Percentiles rank a stretch among this genome's conserved stretches.
Conservation (phyloP, 2,329 filamentous ascomycete species). For the Phaeosphaeriaceae sp. region DNA sequence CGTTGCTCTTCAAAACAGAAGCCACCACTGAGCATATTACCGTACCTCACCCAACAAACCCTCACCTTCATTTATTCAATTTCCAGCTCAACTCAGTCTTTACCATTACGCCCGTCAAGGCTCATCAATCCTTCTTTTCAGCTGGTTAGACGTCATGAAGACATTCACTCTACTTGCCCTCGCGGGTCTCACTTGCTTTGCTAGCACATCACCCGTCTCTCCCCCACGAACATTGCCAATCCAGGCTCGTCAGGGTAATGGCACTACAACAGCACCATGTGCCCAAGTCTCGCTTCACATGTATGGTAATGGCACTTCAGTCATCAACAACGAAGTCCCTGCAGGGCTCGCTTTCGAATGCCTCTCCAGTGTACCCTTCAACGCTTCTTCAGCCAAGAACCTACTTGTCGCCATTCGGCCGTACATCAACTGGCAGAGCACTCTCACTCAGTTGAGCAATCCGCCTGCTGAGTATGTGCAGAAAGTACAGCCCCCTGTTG, state of each 20-base stretch:
- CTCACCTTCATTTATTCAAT: slow-evolving; percentile 10
- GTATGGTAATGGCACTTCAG: slow-evolving; percentile 24
- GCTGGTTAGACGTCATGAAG: slow-evolving; percentile 29
- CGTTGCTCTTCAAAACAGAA: slow-evolving; percentile 16
- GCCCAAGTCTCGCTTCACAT: slow-evolving; percentile 42
- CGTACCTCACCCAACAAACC: background rate
- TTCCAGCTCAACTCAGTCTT: background rate
- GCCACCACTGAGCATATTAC: slow-evolving; percentile 5
- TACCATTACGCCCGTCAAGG: slow-evolving; percentile 5
- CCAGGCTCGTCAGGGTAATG: slow-evolving; percentile 29
- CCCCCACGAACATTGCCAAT: slow-evolving; percentile 20
- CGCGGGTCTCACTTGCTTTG: slow-evolving; percentile 27
- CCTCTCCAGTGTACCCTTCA: slow-evolving; percentile 53
- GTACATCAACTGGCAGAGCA: slow-evolving; percentile 57
- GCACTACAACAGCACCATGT: slow-evolving; percentile 34
- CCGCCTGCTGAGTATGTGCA: slow-evolving; percentile 55
- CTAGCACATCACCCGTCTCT: slow-evolving; percentile 31
- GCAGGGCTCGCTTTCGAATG: slow-evolving; percentile 55
- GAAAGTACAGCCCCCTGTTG: slow-evolving; percentile 54
- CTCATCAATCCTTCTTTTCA: slow-evolving; percentile 7
- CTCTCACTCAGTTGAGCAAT: slow-evolving; percentile 50
- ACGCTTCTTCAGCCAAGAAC: slow-evolving; percentile 47
- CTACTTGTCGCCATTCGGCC: slow-evolving; percentile 51
- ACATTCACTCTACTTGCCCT: slow-evolving; percentile 26
- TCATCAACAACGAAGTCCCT: slow-evolving; percentile 40